Base-by-base conservation (phyloP, 73 alveolate species). In the Paramecium sonneborni region DNA sequence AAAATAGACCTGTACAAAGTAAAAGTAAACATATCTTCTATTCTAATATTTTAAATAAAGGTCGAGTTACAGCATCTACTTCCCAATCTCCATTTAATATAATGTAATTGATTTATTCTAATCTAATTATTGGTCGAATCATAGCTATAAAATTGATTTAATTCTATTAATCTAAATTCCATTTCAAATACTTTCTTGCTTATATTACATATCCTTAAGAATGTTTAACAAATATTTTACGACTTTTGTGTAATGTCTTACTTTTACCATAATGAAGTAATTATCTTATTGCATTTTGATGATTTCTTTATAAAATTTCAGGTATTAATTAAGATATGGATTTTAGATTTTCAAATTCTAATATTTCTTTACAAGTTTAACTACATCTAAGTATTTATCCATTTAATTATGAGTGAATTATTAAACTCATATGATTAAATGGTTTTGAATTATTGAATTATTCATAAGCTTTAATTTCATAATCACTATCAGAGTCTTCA, bases 401-500 rank as follows among this genome's bases (percentile, higher is more conserved):
- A 62, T 62, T 24, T 20, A 62, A 15, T 26, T 21, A 32, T 28
- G 82, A 62, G 7, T 62, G 37, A 28, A 62, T 23, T 21, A 62
- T 62, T 6, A 62, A 28, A 24, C 46, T 28, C 43, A 62, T 28
- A 0, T 62, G 37, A 62, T 62, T 62, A 10, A 62, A 62, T 9
- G 82, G 82, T 62, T 62, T 62, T 28, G 43, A 32, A 28, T 21
- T 23, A 10, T 62, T 62, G 30, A 28, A 62, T 4, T 26, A 28
- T 62, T 62, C 82, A 62, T 28, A 62, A 9, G 39, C 82, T 32
- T 62, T 62, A 28, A 62, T 32, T 11, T 62, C 82, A 62, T 62
- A 62, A 62, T 62, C 82, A 62, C 82, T 62, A 62, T 62, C 82
- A 62, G 82, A 62, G 9, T 62, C 82, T 62, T 62, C 82, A 62